These are phyloP conservation scores for Solanum pimpinellifolium DNA, from an alignment of 257 asterid genomes.

Conservation along the genomic window DNA sequence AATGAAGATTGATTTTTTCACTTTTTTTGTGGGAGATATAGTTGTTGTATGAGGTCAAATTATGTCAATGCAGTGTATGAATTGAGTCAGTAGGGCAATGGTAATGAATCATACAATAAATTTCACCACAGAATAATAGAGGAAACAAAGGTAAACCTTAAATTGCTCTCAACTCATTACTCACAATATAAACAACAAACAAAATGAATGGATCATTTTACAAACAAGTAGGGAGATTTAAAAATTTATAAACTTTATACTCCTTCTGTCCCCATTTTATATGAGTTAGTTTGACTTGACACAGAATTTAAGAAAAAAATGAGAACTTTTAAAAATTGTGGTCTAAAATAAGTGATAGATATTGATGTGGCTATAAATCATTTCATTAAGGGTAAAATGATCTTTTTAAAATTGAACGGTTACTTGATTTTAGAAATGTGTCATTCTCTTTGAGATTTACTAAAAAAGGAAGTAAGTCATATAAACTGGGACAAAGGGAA, in stretches of 20 bases:
- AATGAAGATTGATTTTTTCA: neutral
- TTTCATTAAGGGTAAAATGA: neutral
- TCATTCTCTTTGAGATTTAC: neutral
- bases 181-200: neutral
- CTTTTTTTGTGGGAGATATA: neutral
- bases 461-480: rapidly evolving
- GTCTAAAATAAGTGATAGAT: no score
- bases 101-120: neutral
- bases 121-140: neutral
- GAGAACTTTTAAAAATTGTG: neutral
- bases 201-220: neutral
- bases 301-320: neutral
- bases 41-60: neutral
- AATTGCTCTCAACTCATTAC: neutral
- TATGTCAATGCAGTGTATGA: neutral
- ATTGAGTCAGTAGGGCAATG: neutral
- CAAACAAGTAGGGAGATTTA: neutral
- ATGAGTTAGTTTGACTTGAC: neutral
- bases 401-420: rapidly evolving
- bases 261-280: neutral
- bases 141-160: neutral
- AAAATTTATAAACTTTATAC: neutral
- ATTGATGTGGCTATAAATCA: neutral
- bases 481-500: neutral
- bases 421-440: neutral